Base-by-base conservation (phyloP, 345 rosid genomes). In the Turnera subulata region DNA sequence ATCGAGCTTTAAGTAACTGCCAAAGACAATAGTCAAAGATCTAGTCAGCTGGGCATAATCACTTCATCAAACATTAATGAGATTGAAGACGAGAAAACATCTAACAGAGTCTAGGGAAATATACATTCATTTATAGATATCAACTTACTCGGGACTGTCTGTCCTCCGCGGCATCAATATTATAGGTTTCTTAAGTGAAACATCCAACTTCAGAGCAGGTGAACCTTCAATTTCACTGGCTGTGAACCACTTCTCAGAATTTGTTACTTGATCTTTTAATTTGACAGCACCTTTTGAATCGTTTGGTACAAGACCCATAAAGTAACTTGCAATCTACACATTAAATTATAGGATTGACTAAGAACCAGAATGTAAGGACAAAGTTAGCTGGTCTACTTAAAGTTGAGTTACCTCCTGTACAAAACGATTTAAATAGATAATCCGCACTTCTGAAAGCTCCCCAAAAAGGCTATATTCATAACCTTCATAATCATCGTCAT, bases 141-240 rank as follows among this genome's bases (percentile, higher is more conserved):
- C 64, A 51, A 78, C 99, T 53, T 82, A 93, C 99, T 93, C 97
- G 43, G 68, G 76, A 74, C 96, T 93, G 71, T 87, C 84, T 39
- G 99, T 93, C 53, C 65, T 77, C 26, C 82, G 91, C 67, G 99
- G 99, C 99, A 93, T 89, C 76, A 90, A 73, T 76, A 93, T 93
- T 64, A 93, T 87, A 50, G 99, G 99, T 60, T 84, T 87, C 73
- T 73, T 78, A 24, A 93, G 89, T 45, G 99, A 93, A 64, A 93
- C 80, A 79, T 85, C 87, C 77, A 93, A 77, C 80, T 81, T 93
- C 40, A 93, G 56, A 69, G 99, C 92, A 50, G 99, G 97, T 58
- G 94, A 89, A 60, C 99, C 99, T 63, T 89, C 97, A 67, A 89
- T 79, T 73, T 89, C 96, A 64, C 90, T 81, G 26, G 94, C 64